Percentiles rank a stretch among this genome's conserved stretches.
Conservation (phyloP, 768 basidiomycete genomes). For the Exidia glandulosa region DNA sequence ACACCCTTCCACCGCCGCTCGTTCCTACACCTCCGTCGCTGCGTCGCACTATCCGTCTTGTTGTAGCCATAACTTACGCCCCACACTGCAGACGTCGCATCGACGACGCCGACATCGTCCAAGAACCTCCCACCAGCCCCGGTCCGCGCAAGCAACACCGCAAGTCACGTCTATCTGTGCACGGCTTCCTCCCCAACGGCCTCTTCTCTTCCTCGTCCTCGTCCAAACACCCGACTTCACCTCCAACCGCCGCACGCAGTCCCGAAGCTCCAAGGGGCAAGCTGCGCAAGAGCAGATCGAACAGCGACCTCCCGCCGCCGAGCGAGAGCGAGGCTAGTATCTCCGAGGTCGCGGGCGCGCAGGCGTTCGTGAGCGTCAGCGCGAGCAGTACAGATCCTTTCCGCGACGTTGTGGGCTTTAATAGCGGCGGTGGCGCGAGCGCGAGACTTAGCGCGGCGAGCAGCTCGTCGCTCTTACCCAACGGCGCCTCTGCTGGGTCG, state of each 20-base stretch:
- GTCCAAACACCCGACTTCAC: slow-evolving; percentile 2
- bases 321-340: neutral
- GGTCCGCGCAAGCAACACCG: slow-evolving; percentile 40
- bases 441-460: neutral
- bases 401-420: neutral
- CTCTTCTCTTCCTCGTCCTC: slow-evolving; percentile 30
- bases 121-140: slow-evolving; percentile 25
- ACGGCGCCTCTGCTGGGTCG: neutral
- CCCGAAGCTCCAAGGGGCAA: slow-evolving; percentile 35
- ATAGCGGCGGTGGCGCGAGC: neutral
- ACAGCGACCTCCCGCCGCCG: neutral
- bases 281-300: slow-evolving; percentile 36
- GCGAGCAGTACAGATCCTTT: neutral
- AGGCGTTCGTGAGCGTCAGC: neutral
- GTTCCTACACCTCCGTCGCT: no score
- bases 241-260: slow-evolving; percentile 18
- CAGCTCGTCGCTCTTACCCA: neutral
- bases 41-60: no score
- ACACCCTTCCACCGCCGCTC: no score
- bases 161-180: slow-evolving; percentile 55
- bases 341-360: neutral
- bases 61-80: neutral
- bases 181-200: slow-evolving; percentile 38
- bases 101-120: neutral
- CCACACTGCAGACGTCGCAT: neutral